A percentile compares a stretch with the other conserved stretches of the same genome.
phyloP scores from a whole-genome alignment of 2,329 filamentous ascomycete genomes.

The Dryadomyces quercus-mongolicae region DNA sequence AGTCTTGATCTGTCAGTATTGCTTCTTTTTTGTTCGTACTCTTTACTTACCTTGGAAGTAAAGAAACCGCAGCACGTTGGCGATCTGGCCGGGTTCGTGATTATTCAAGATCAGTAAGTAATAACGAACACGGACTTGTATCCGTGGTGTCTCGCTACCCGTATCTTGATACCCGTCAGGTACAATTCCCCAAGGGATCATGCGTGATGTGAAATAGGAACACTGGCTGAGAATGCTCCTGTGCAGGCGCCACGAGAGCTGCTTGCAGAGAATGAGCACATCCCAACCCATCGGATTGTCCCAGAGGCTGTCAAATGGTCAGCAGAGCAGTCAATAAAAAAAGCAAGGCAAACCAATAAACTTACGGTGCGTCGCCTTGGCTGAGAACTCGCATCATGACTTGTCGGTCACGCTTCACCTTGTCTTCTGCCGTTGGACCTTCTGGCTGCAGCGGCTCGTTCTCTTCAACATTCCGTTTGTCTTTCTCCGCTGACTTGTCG shows the following conservation, averaged over 20 bases:
- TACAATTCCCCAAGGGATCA: background rate
- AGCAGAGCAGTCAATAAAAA: background rate
- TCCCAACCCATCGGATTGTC: slow-evolving; percentile 3
- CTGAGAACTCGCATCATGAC: background rate
- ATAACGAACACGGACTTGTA: no score
- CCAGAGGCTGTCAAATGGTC: background rate
- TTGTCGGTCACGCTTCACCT: background rate
- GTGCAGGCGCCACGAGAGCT: slow-evolving; percentile 6
- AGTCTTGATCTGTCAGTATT: slow-evolving; percentile 5
- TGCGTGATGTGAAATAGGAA: slow-evolving; percentile 3
- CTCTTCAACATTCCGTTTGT: no score
- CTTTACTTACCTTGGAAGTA: slow-evolving; percentile 14
- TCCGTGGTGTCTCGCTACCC: background rate
- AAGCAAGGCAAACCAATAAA: background rate
- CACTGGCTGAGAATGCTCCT: slow-evolving; percentile 6
- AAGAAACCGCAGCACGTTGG: slow-evolving; percentile 16
- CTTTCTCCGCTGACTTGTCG: no score
- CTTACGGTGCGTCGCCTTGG: background rate
- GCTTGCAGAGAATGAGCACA: slow-evolving; percentile 5
- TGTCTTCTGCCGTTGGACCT: background rate
- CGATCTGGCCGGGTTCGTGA: slow-evolving; percentile 12
- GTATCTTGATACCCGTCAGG: background rate
- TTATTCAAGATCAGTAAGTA: slow-evolving; percentile 6
- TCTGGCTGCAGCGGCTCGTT: background rate
- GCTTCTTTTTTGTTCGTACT: background rate